Conservation (phyloP, 441 rosid species). For the Populus hybrid region DNA sequence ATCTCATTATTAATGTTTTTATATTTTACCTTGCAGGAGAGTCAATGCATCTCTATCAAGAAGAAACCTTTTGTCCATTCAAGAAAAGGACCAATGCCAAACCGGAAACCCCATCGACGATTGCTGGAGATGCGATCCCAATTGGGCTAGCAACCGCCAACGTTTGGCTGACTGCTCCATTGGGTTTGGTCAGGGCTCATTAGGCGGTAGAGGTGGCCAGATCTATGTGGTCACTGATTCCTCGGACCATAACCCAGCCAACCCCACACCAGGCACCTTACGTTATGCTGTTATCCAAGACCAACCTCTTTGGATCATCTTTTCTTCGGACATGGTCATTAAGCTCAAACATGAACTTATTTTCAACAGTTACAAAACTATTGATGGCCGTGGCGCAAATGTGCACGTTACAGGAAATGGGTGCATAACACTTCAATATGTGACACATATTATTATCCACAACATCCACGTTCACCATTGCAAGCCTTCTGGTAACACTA, state of each 20-base stretch:
- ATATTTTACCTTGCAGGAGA: conserved; percentile 40
- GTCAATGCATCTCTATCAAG: conserved; percentile 62
- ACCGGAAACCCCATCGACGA: conserved; percentile 95
- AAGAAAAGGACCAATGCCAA: conserved; percentile 44
- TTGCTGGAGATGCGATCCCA: conserved; percentile 81
- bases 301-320: conserved; percentile 84
- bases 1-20: not conserved
- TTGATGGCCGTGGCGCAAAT: conserved; percentile 77
- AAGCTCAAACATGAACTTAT: conserved; percentile 73
- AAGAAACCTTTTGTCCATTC: conserved; percentile 39
- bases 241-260: conserved; percentile 59
- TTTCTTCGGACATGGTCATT: conserved; percentile 63
- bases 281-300: conserved; percentile 76
- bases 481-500: conserved; percentile 66
- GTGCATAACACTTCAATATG: conserved; percentile 66
- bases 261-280: conserved; percentile 83
- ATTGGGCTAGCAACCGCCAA: conserved; percentile 78
- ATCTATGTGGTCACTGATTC: conserved; percentile 87
- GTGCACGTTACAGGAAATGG: conserved; percentile 71
- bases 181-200: conserved; percentile 68
- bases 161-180: conserved; percentile 73
- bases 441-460: conserved; percentile 78
- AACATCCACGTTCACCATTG: conserved; percentile 72
- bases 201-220: conserved; percentile 74
- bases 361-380: conserved; percentile 69